These are phyloP conservation scores for Starmerella floris DNA, from an alignment of 805 yeast genomes.

Conservation along the genomic window DNA sequence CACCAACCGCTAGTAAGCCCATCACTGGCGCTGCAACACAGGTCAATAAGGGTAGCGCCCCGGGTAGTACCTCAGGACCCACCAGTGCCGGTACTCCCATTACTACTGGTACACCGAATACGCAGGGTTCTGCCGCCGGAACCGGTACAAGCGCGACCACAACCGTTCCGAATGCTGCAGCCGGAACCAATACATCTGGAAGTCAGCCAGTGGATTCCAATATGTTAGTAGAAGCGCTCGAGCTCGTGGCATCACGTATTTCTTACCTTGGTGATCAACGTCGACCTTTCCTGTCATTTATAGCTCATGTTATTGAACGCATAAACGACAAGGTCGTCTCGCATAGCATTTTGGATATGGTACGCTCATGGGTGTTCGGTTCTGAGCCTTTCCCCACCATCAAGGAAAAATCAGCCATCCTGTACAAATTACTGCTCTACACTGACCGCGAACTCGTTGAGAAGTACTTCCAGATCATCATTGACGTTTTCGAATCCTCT, in stretches of 20 bases:
- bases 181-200: slow-evolving; percentile 17
- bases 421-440: slow-evolving; percentile 77
- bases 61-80: neutral
- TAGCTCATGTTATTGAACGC: slow-evolving; percentile 83
- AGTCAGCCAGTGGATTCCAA: slow-evolving; percentile 7
- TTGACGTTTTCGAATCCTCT: slow-evolving; percentile 74
- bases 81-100: neutral
- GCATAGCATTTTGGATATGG: slow-evolving; percentile 60
- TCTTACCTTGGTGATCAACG: slow-evolving; percentile 87
- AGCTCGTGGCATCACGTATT: slow-evolving; percentile 66
- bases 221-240: slow-evolving; percentile 60
- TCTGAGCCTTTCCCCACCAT: slow-evolving; percentile 81
- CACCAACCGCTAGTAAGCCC: neutral
- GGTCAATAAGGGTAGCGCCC: neutral
- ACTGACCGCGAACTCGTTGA: slow-evolving; percentile 62
- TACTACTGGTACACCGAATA: neutral
- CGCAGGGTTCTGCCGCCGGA: neutral
- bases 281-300: slow-evolving; percentile 66
- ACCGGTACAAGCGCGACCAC: neutral
- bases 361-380: slow-evolving; percentile 74
- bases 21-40: too few relatives aligned
- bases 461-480: slow-evolving; percentile 71
- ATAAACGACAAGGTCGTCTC: slow-evolving; percentile 66
- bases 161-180: neutral
- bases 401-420: slow-evolving; percentile 88